Evolutionary conservation across 1,139 yeast species (phyloP), one percentile per base, ranked within the genome.

Genomic region (Pichia sp.): DNA sequence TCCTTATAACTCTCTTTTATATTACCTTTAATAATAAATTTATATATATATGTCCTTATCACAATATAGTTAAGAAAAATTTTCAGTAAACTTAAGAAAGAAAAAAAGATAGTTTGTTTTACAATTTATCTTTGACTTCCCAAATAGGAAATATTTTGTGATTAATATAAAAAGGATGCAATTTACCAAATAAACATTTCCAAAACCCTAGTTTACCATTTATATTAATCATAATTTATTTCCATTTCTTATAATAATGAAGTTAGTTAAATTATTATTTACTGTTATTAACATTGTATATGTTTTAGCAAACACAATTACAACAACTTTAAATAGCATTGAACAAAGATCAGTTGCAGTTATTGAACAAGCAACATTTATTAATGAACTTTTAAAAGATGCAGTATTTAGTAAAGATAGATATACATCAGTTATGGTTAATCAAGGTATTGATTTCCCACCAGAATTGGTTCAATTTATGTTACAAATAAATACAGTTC

Each of bases 391-490:
- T 31, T 35, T 70, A n/a, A 26, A 54, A 10, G 72, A 69, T 48
- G 59, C 69, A 38, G 57, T 53, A 30, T 27, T 47, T 1, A 53
- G 61, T 30, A 62, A 58, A 42, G 53, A 51, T 25, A 43, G 54
- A 1, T 66, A 69, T 45, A 52, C 65, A 4, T 53, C 63, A 3
- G 66, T 61, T 40, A 67, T 70, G 69, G 58, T 49, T 2, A 48
- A 48, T 2, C 56, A 67, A 25, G 41, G 54, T 5, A 60, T 67
- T 62, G 53, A 52, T 1, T 61, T 68, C 37, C 74, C 75, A 25
- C 57, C 54, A 2, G 47, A 60, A 27, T 50, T 67, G 7, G 54
- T 69, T 44, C 69, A 69, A 43, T 65, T 68, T 47, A 61, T 61
- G 40, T 54, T 57, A 8, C 49, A 65, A 18, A 53, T 63, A 18